phyloP scores from a whole-genome alignment of 306 rosid species.

The Cucurbita pepo region DNA sequence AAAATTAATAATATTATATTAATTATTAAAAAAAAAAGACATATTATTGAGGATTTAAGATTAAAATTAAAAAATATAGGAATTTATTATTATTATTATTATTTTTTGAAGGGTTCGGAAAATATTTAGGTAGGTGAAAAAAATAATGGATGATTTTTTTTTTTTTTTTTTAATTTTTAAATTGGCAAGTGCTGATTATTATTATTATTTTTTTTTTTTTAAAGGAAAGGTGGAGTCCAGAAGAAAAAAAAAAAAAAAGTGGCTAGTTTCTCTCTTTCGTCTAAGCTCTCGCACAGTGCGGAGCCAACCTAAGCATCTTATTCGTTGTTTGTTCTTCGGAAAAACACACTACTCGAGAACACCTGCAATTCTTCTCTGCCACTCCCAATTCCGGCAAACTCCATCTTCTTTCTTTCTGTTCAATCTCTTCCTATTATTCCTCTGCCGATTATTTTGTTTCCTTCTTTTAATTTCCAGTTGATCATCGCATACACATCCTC shows the following conservation, averaged over 20 bases:
- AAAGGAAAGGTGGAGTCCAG: not conserved
- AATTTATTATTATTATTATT: too few species aligned
- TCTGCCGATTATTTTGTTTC: not conserved
- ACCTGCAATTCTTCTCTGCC: constrained; percentile 7
- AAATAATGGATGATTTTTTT: too few species aligned
- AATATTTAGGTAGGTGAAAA: too few species aligned
- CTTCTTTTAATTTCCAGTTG: not conserved
- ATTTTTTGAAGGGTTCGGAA: too few species aligned
- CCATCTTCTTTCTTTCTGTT: not conserved
- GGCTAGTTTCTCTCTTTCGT: not conserved
- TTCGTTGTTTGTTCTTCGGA: constrained; percentile 4
- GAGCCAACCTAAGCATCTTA: constrained; percentile 7
- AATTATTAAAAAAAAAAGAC: too few species aligned
- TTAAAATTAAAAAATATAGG: too few species aligned
- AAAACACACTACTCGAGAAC: constrained; percentile 11
- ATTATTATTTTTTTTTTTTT: too few species aligned
- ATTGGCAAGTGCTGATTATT: not conserved
- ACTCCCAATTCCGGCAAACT: constrained; percentile 12
- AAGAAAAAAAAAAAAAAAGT: not conserved
- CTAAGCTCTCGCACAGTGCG: not conserved
- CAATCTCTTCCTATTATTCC: not conserved
- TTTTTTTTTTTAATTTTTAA: not conserved
- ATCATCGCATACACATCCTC: not conserved
- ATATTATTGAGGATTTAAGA: too few species aligned
- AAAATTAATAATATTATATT: too few species aligned